Evolutionary conservation across 192 early-diverging fungal genomes (phyloP), one percentile per base, ranked within the genome.

Genomic region (Backusella sp.): DNA sequence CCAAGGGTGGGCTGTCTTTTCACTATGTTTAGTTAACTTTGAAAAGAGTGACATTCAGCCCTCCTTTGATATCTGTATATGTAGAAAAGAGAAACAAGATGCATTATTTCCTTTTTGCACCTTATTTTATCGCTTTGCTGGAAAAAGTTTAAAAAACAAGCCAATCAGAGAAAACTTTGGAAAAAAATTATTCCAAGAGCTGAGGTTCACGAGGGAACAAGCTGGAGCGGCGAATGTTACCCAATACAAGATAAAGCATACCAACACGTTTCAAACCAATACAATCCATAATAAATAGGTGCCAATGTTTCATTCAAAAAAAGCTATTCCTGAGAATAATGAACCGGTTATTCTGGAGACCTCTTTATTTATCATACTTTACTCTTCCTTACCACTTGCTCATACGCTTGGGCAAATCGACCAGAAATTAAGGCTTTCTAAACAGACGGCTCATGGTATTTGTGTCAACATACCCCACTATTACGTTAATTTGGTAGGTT

Each of bases 141-240:
- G 26, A 3, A 56, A 56, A 26, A 6, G 7, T 56, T 56, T 21
- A 56, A 53, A 56, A 23, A 56, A 17, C 2, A 23, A 56, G 53
- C 53, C 53, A 56, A 56, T 56, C 53, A 56, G 21, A 56, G 49
- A 53, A 52, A 56, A 26, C 28, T 28, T 14, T 12, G 28, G 26
- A 59, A 28, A 62, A 28, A 59, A 26, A 44, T 89, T 92, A 98
- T 26, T 86, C 86, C 42, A 97, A 84, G 77, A 96, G 93, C 86
- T 94, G 93, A 73, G 98, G 98, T 82, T 99, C 98, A 79, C 98
- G 94, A 23, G 98, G 98, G 94, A 98, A 99, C 83, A 99, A 81
- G 32, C 92, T 93, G 9, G 92, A 87, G 72, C 90, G 91, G 70
- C 96, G 92, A 85, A 99, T 99, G 88, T 99, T 96, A 74, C 92